phyloP scores from a whole-genome alignment of 805 yeast genomes.

The Candida vartiovaarae region DNA sequence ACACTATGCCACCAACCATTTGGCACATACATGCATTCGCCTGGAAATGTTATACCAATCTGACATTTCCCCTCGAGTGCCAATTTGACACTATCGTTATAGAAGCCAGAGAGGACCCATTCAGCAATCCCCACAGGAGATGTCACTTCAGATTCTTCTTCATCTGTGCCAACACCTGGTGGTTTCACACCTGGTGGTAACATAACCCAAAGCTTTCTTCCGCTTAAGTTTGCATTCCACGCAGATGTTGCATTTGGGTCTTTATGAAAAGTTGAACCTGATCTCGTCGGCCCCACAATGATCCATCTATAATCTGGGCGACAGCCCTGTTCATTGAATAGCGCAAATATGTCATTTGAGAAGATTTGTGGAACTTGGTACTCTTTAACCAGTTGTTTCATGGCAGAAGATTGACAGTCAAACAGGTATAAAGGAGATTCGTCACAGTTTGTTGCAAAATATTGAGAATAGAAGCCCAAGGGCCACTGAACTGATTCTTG shows the following conservation, averaged over 20 bases:
- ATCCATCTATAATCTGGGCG: slow-evolving; percentile 94
- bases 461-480: slow-evolving; percentile 50
- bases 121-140: slow-evolving; percentile 91
- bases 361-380: slow-evolving; percentile 50
- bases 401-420: slow-evolving; percentile 73
- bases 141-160: slow-evolving; percentile 80
- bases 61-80: slow-evolving; percentile 42
- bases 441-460: slow-evolving; percentile 56
- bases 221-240: slow-evolving; percentile 77
- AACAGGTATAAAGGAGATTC: slow-evolving; percentile 83
- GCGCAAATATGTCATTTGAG: slow-evolving; percentile 51
- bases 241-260: slow-evolving; percentile 90
- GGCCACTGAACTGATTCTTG: slow-evolving; percentile 87
- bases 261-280: slow-evolving; percentile 89
- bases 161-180: slow-evolving; percentile 79
- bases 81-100: slow-evolving; percentile 54
- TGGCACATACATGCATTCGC: slow-evolving; percentile 85
- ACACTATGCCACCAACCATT: slow-evolving; percentile 98
- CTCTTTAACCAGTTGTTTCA: slow-evolving; percentile 45
- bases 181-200: slow-evolving; percentile 70
- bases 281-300: slow-evolving; percentile 72
- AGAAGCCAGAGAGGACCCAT: slow-evolving; percentile 81
- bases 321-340: slow-evolving; percentile 38
- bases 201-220: slow-evolving; percentile 84
- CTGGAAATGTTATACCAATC: slow-evolving; percentile 71